A percentile compares a stretch with the other conserved stretches of the same genome.
phyloP scores from a whole-genome alignment of 768 basidiomycete species.

The Omphalotus guepiniiformis region DNA sequence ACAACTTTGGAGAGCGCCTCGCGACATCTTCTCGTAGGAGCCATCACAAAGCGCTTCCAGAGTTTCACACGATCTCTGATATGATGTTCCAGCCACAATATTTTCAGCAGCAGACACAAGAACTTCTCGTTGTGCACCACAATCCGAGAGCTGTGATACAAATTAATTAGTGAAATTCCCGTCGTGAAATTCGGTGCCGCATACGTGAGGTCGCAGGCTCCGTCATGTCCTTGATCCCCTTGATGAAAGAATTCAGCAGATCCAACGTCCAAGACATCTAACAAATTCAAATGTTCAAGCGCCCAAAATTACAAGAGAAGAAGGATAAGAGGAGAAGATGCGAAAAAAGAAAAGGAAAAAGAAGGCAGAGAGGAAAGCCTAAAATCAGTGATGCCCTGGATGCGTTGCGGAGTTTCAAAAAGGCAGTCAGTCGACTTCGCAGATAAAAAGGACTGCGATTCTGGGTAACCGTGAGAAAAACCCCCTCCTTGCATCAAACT shows the following conservation, averaged over 20 bases:
- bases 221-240: background rate
- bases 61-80: background rate
- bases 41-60: conserved; percentile 41
- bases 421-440: too few relatives aligned
- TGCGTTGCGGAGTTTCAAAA: conserved; percentile 2
- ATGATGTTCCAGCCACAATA: background rate
- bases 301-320: too few relatives aligned
- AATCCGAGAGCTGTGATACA: too few relatives aligned
- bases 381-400: background rate
- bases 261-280: background rate
- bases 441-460: conserved; percentile 50
- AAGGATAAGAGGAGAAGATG: background rate
- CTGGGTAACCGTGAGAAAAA: conserved; percentile 44
- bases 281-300: too few relatives aligned
- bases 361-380: background rate
- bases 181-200: too few relatives aligned
- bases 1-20: conserved; percentile 28
- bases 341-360: background rate
- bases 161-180: too few relatives aligned
- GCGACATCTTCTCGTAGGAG: conserved; percentile 50
- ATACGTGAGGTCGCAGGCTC: background rate
- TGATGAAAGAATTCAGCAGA: background rate
- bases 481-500: conserved; percentile 36
- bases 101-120: background rate
- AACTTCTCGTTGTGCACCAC: background rate